These are phyloP conservation scores for Plectosphaerella plurivora DNA, from an alignment of 2,329 filamentous ascomycete genomes.

Conservation along the genomic window DNA sequence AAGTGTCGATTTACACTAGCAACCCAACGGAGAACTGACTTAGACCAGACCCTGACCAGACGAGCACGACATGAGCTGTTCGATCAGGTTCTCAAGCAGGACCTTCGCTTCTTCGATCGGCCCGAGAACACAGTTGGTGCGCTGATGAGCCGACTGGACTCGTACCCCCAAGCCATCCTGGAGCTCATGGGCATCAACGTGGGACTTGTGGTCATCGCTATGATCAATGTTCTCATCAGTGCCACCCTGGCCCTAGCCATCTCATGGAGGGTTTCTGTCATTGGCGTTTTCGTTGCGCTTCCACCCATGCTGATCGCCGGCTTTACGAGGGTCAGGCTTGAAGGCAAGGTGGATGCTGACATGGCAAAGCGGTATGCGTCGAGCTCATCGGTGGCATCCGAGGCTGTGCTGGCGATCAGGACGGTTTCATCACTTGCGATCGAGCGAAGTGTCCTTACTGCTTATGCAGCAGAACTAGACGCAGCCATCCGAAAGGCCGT, in stretches of 20 bases:
- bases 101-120: constrained; percentile 19
- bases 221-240: constrained; percentile 13
- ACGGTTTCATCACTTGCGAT: constrained; percentile 12
- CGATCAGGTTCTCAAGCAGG: constrained; percentile 16
- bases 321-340: constrained; percentile 11
- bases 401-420: constrained; percentile 10
- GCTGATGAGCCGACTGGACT: constrained; percentile 16
- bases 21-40: too few species aligned
- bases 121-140: constrained; percentile 17
- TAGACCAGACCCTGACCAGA: too few species aligned
- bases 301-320: constrained; percentile 14
- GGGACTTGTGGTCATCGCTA: constrained; percentile 10
- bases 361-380: constrained; percentile 9
- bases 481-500: constrained; percentile 4
- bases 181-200: constrained; percentile 14
- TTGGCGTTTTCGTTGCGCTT: constrained; percentile 18
- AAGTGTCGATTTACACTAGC: background rate
- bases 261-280: constrained; percentile 34
- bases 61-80: background rate
- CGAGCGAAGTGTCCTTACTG: background rate
- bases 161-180: constrained; percentile 12
- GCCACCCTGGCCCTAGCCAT: constrained; percentile 24
- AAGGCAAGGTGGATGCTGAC: constrained; percentile 7
- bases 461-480: constrained; percentile 26
- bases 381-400: constrained; percentile 11